A percentile compares a stretch with the other conserved stretches of the same genome.
Conservation (phyloP, 2,329 filamentous ascomycete genomes). For the Aspergillus sp. region DNA sequence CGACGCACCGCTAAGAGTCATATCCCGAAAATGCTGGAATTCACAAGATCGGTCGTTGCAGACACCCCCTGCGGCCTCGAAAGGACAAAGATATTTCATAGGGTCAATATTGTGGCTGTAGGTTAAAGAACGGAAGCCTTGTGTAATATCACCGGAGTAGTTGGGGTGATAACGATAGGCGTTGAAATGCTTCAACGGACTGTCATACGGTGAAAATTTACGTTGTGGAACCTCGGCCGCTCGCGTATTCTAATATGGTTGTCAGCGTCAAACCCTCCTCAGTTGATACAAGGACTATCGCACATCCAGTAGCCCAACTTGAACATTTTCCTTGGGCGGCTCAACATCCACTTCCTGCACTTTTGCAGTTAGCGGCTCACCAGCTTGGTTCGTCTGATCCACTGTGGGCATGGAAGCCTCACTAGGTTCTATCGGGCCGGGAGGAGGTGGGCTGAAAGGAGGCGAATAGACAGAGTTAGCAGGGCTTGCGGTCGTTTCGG, state of each 20-base stretch:
- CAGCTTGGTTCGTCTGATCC: slow-evolving; percentile 20
- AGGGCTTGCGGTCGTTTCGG: slow-evolving; percentile 28
- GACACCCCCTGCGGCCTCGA: slow-evolving; percentile 66
- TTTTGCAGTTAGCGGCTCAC: slow-evolving; percentile 33
- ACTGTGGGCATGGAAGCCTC: slow-evolving; percentile 21
- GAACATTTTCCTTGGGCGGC: slow-evolving; percentile 19
- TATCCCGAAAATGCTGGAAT: slow-evolving; percentile 76
- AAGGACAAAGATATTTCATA: slow-evolving; percentile 70
- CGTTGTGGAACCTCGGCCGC: slow-evolving; percentile 17
- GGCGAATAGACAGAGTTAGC: slow-evolving; percentile 36
- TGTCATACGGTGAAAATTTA: slow-evolving; percentile 69
- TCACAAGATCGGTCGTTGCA: slow-evolving; percentile 76
- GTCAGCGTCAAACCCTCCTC: slow-evolving; percentile 28
- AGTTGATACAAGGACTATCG: slow-evolving; percentile 22
- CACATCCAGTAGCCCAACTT: slow-evolving; percentile 34
- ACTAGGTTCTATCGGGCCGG: slow-evolving; percentile 28
- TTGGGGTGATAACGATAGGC: slow-evolving; percentile 86
- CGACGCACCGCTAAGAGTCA: slow-evolving; percentile 73
- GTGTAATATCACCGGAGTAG: slow-evolving; percentile 66
- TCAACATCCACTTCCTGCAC: slow-evolving; percentile 28
- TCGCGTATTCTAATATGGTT: slow-evolving; percentile 24
- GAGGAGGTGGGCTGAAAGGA: slow-evolving; percentile 44
- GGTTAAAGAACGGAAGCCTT: slow-evolving; percentile 83
- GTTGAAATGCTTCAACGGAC: slow-evolving; percentile 77
- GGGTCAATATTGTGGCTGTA: slow-evolving; percentile 90